These are phyloP conservation scores for Silybum marianum DNA, from an alignment of 129 eudicot species.

Conservation along the genomic window DNA sequence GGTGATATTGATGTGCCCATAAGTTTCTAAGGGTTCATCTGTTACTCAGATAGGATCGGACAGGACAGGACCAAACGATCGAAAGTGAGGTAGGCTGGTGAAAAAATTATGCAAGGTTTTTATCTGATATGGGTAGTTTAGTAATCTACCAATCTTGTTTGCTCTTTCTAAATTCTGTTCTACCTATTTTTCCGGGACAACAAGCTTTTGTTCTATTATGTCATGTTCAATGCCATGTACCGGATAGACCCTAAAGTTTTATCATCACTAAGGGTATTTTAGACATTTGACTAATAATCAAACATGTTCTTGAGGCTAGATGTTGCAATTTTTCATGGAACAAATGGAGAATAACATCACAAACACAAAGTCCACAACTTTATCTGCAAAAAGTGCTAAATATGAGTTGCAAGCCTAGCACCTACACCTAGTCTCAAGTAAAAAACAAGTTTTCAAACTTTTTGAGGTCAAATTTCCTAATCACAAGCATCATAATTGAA, in stretches of 20 bases:
- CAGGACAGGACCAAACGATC: too few relatives aligned
- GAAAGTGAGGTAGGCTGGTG: neutral
- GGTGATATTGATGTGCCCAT: neutral
- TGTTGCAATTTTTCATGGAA: neutral
- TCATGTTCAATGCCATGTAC: neutral
- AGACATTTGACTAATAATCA: constrained; percentile 3
- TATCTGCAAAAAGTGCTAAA: neutral
- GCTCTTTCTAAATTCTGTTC: neutral
- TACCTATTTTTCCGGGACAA: too few relatives aligned
- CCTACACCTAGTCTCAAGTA: neutral
- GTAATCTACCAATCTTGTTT: neutral
- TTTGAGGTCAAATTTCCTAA: constrained; percentile 3
- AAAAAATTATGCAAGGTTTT: neutral
- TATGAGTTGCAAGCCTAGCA: neutral
- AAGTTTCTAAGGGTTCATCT: neutral
- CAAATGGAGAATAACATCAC: neutral
- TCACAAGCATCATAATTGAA: constrained; percentile 3
- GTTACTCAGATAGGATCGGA: too few relatives aligned
- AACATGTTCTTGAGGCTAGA: neutral
- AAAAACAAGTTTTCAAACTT: neutral
- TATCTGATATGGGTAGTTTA: neutral
- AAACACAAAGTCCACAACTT: neutral
- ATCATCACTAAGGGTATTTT: neutral
- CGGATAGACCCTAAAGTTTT: neutral
- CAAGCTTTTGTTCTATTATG: neutral